A percentile compares a stretch with the other conserved stretches of the same genome.
Evolutionary conservation across 2,329 filamentous ascomycete species (phyloP).

Genomic region (Plectosphaerella cucumerina): DNA sequence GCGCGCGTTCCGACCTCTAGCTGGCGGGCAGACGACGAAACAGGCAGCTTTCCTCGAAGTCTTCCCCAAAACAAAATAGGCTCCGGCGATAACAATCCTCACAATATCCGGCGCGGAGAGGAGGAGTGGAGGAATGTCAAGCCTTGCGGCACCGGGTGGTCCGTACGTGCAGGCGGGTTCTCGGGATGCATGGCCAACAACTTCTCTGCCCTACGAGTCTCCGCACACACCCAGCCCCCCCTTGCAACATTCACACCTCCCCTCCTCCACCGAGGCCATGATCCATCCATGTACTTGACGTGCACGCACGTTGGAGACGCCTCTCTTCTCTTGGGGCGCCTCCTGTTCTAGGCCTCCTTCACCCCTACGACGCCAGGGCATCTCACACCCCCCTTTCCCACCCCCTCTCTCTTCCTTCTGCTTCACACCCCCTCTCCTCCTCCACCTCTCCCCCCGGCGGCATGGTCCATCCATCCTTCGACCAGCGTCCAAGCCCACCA

Average conservation of each 20-base stretch:
- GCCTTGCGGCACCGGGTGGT: too few species aligned
- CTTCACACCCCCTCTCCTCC: not conserved
- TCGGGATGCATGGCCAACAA: too few species aligned
- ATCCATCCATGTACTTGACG: not conserved
- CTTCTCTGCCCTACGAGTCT: too few species aligned
- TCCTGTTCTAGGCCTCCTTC: slow-evolving; percentile 1
- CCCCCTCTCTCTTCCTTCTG: not conserved
- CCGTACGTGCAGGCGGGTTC: too few species aligned
- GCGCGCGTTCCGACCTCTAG: too few species aligned
- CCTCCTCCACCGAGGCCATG: not conserved
- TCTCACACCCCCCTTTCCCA: not conserved
- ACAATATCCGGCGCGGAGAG: too few species aligned
- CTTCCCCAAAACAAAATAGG: too few species aligned
- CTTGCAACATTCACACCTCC: too few species aligned
- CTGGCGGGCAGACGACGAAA: too few species aligned
- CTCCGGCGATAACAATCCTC: too few species aligned
- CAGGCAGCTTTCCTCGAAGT: too few species aligned
- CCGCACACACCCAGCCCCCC: not conserved
- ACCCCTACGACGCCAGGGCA: not conserved
- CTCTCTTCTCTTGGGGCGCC: slow-evolving; percentile 1
- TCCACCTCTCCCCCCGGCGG: not conserved
- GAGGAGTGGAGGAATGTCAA: too few species aligned
- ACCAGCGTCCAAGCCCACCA: not conserved
- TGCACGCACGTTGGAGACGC: not conserved
- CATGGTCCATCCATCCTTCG: not conserved